Percentiles rank a stretch among this genome's conserved stretches.
Evolutionary conservation across 2,329 filamentous ascomycete genomes (phyloP).

Genomic region (Cordyceps tenuipes): DNA sequence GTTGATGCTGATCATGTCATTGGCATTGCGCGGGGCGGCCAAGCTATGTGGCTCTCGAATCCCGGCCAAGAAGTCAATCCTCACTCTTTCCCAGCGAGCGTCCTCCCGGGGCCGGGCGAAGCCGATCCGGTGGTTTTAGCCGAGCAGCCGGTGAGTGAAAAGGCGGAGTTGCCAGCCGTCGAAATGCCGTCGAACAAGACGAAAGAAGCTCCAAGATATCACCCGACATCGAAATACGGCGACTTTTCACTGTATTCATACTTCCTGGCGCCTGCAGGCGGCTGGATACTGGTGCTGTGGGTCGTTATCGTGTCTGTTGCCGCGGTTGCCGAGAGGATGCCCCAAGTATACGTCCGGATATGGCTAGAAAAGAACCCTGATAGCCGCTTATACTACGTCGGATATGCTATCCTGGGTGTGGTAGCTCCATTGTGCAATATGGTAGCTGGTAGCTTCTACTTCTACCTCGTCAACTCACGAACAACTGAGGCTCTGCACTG

Average conservation of each 20-base stretch:
- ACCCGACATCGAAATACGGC: not conserved
- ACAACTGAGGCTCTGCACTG: not conserved
- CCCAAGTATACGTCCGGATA: not conserved
- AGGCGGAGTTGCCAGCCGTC: not conserved
- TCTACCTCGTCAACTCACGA: not conserved
- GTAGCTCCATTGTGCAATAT: not conserved
- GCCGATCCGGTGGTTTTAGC: not conserved
- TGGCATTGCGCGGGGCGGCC: not conserved
- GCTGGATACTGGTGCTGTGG: not conserved
- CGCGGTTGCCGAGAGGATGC: not conserved
- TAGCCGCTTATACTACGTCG: not conserved
- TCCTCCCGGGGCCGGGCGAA: no score
- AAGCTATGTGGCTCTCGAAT: no score
- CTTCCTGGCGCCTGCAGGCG: not conserved
- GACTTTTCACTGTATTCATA: conserved; percentile 4
- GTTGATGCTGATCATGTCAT: not conserved
- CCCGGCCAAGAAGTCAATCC: no score
- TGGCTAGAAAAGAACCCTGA: conserved; percentile 11
- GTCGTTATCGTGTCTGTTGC: not conserved
- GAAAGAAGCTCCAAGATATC: not conserved
- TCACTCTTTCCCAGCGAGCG: not conserved
- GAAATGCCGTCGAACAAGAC: not conserved
- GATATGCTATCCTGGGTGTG: not conserved
- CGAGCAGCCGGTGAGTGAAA: not conserved
- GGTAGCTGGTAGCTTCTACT: not conserved